Conservation (phyloP, 1,139 yeast genomes). For the Candida tunisiensis region DNA sequence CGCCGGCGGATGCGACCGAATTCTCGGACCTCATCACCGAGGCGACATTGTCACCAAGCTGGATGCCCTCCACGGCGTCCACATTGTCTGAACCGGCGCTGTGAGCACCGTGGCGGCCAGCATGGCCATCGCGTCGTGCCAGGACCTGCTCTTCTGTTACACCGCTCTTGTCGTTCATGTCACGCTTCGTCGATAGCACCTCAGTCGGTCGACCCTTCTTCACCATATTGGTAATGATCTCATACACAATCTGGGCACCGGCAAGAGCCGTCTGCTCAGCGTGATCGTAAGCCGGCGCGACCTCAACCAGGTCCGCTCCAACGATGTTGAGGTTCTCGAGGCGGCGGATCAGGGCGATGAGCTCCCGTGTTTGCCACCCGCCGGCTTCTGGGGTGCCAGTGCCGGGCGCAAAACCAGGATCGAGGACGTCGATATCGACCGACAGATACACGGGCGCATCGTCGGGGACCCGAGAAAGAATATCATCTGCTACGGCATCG, state of each 20-base stretch:
- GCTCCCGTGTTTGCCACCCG: slow-evolving; percentile 66
- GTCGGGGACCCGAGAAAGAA: slow-evolving; percentile 30
- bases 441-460: slow-evolving; percentile 54
- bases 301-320: slow-evolving; percentile 71
- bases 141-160: too few species aligned
- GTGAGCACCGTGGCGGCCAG: too few species aligned
- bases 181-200: too few species aligned
- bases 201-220: slow-evolving; percentile 28
- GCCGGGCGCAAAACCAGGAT: slow-evolving; percentile 68
- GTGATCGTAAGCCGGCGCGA: slow-evolving; percentile 51
- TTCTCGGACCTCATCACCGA: too few species aligned
- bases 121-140: too few species aligned
- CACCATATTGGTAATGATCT: slow-evolving; percentile 59
- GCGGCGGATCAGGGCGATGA: slow-evolving; percentile 41
- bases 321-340: slow-evolving; percentile 44
- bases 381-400: slow-evolving; percentile 79
- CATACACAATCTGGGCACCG: slow-evolving; percentile 62
- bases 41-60: too few species aligned
- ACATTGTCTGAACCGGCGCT: slow-evolving; percentile 1
- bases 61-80: background rate
- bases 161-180: too few species aligned
- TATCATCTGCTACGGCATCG: slow-evolving; percentile 32
- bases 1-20: too few species aligned
- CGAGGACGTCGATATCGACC: slow-evolving; percentile 67
- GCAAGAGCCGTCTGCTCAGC: slow-evolving; percentile 64